Conservation (phyloP, 495 filamentous ascomycete genomes). For the Margaritispora aquatica region DNA sequence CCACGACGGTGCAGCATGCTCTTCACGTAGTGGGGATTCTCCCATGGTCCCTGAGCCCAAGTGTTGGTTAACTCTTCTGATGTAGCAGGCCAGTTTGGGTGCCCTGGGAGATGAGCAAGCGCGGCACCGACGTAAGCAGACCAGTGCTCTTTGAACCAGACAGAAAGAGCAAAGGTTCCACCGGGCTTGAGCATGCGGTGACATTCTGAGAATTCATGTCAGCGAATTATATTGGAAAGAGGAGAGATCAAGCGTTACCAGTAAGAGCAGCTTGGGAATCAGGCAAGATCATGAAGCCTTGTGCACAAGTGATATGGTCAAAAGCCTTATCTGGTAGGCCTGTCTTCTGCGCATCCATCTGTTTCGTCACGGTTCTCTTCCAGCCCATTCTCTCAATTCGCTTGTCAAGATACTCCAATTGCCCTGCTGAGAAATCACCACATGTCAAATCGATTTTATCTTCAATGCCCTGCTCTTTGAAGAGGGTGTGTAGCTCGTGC, state of each 20-base stretch:
- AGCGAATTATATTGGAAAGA: background rate
- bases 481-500: constrained; percentile 22
- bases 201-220: constrained; percentile 24
- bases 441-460: constrained; percentile 28
- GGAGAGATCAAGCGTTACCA: background rate
- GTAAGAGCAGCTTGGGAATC: background rate
- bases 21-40: constrained; percentile 27
- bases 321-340: background rate
- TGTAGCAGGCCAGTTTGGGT: constrained; percentile 26
- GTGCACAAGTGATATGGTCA: background rate
- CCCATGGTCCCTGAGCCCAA: constrained; percentile 28
- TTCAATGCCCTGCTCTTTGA: constrained; percentile 22
- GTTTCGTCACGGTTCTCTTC: constrained; percentile 22
- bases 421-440: constrained; percentile 31
- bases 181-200: constrained; percentile 32
- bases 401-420: constrained; percentile 28
- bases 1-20: constrained; percentile 28
- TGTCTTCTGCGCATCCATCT: background rate
- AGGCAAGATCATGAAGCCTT: background rate
- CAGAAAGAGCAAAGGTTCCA: constrained; percentile 31
- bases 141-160: constrained; percentile 33
- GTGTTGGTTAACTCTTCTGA: constrained; percentile 24
- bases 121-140: constrained; percentile 23
- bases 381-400: constrained; percentile 29
- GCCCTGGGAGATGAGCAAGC: constrained; percentile 25